Percentiles rank a stretch among this genome's conserved stretches.
Conservation (phyloP, 495 filamentous ascomycete genomes). For the Tetracladium setigerum region DNA sequence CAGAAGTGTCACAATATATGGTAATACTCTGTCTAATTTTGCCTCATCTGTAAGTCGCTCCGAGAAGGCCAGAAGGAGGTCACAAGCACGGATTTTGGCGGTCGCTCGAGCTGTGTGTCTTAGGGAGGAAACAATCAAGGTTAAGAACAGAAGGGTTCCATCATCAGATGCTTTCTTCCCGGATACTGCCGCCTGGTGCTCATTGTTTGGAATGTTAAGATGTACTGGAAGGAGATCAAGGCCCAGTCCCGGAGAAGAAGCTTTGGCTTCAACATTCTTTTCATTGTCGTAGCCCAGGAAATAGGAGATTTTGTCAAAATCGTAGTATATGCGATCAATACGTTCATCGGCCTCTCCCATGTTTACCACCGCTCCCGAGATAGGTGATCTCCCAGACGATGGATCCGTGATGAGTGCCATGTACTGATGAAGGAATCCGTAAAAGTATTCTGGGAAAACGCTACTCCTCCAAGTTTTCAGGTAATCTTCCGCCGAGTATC, state of each 20-base stretch:
- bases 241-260: conserved; percentile 22
- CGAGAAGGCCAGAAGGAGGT: conserved; percentile 86
- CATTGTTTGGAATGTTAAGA: conserved; percentile 80
- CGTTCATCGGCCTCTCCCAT: conserved; percentile 82
- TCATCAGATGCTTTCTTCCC: conserved; percentile 54
- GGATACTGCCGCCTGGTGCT: conserved; percentile 45
- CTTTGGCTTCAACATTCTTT: conserved; percentile 23
- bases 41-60: conserved; percentile 92
- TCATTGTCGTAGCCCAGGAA: conserved; percentile 68
- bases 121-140: conserved; percentile 77
- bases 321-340: conserved; percentile 84
- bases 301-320: conserved; percentile 97
- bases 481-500: conserved; percentile 92
- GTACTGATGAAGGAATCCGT: conserved; percentile 93
- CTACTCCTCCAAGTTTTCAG: conserved; percentile 86
- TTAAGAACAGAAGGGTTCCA: conserved; percentile 87
- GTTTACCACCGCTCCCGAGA: conserved; percentile 55
- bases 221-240: conserved; percentile 63
- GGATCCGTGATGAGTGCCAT: conserved; percentile 95
- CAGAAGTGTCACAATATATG: conserved; percentile 75
- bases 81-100: conserved; percentile 84
- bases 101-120: conserved; percentile 82
- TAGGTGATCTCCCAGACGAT: conserved; percentile 61
- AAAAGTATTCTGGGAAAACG: conserved; percentile 92
- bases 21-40: conserved; percentile 89